Base-by-base conservation (phyloP, 257 asterid genomes). In the Marsdenia floribunda region DNA sequence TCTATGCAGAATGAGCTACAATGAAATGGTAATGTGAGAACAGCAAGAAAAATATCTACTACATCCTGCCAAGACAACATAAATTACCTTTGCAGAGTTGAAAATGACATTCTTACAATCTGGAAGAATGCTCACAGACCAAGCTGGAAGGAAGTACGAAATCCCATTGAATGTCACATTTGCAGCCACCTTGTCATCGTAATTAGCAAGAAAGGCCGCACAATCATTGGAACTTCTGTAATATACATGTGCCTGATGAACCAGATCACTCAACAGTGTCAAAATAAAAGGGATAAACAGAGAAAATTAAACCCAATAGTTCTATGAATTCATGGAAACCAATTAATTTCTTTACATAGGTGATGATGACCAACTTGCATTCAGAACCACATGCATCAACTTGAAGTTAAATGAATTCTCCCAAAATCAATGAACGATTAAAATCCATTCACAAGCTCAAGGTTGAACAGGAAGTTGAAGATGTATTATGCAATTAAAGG, bases 41-140 rank as follows among this genome's bases (percentile, higher is more conserved):
- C 33, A n/a, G 13, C 22, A 33, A 33, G 63, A 6, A 21, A 57
- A 57, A 5, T 6, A 57, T 57, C 22, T n/a, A 57, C n/a, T 26
- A 60, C 49, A 52, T 71, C 29, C 19, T 29, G 35, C 60, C 22
- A 50, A 71, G 5, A 29, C 64, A 72, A 68, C 5, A 29, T 33
- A 54, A 77, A 35, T 71, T 85, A 91, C 97, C 96, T 87, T 86
- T 44, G 97, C 97, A 0, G 97, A 85, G 87, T 89, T 91, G 87
- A 86, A 87, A 69, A 89, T 77, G 33, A 86, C 97, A 68, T 88
- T 89, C 76, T 66, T 76, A 50, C 96, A 91, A 76, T 91, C 96
- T 0, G 97, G 97, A 84, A 91, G 97, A 77, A 91, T 89, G 88
- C 97, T 89, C 65, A 91, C 97, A 77, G 97, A 91, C 97, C 97